A percentile compares a stretch with the other conserved stretches of the same genome.
These are phyloP conservation scores for Tricholoma sp. DNA, from an alignment of 768 basidiomycete genomes.

Conservation along the genomic window DNA sequence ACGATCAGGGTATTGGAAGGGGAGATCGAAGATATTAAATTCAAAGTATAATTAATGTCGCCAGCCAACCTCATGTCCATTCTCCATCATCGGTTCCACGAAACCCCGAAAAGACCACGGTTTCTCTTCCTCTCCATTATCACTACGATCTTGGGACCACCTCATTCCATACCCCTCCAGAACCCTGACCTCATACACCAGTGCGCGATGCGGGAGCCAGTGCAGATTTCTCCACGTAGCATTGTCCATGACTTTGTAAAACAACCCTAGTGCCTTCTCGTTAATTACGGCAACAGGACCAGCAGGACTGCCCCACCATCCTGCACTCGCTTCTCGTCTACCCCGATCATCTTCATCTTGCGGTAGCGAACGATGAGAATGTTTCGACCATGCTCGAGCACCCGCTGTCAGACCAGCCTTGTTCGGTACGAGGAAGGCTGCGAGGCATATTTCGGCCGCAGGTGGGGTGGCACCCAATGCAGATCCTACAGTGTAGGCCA, in stretches of 20 bases:
- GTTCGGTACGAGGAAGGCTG: conserved; percentile 47
- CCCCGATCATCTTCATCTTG: conserved; percentile 6
- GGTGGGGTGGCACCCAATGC: conserved; percentile 50
- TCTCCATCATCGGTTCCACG: conserved; percentile 65
- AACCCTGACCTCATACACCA: conserved; percentile 60
- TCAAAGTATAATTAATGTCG: conserved; percentile 36
- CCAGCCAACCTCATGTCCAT: conserved; percentile 62
- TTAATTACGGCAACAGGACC: conserved; percentile 52
- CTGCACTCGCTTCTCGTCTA: conserved; percentile 21
- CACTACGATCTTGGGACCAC: conserved; percentile 49
- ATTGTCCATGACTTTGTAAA: conserved; percentile 45
- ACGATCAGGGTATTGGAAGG: no score
- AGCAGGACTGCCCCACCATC: conserved; percentile 58
- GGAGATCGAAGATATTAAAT: not conserved
- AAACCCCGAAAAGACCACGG: conserved; percentile 61
- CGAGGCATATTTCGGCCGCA: conserved; percentile 40
- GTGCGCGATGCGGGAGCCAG: conserved; percentile 56
- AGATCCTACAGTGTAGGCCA: conserved; percentile 58
- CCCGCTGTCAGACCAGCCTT: conserved; percentile 49
- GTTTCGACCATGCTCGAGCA: conserved; percentile 64
- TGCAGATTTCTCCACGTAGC: conserved; percentile 63
- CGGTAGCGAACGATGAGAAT: conserved; percentile 48
- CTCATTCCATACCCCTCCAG: conserved; percentile 63
- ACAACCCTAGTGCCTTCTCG: conserved; percentile 43
- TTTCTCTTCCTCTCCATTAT: conserved; percentile 7